phyloP scores from a whole-genome alignment of 139 green algal genomes.

The Chlorella sp. region DNA sequence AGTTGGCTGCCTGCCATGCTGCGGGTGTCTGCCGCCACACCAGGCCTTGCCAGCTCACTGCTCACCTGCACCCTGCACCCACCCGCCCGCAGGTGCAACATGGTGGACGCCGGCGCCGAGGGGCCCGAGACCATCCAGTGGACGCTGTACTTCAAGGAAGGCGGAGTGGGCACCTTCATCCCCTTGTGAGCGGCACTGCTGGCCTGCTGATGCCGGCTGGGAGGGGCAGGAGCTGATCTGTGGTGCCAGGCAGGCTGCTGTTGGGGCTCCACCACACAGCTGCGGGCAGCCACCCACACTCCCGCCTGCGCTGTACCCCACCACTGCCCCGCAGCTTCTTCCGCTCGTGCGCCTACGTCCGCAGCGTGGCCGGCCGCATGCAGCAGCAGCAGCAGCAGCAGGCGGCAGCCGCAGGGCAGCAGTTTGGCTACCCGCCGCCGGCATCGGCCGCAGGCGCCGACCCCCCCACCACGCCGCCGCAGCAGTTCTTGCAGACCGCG shows the following conservation, averaged over 20 bases:
- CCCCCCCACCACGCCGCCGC: neutral
- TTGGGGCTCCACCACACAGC: too few relatives aligned
- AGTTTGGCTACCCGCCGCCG: neutral
- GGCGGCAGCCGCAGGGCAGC: neutral
- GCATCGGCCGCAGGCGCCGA: neutral
- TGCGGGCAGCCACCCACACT: too few relatives aligned
- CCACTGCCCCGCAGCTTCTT: neutral
- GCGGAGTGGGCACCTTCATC: constrained; percentile 89
- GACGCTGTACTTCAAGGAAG: constrained; percentile 60
- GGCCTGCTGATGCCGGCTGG: neutral
- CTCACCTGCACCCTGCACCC: too few relatives aligned
- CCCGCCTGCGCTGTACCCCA: too few relatives aligned
- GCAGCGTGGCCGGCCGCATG: constrained; percentile 30
- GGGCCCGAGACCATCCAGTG: neutral
- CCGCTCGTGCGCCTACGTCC: constrained; percentile 17
- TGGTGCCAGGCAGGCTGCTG: too few relatives aligned
- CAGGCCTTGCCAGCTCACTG: too few relatives aligned
- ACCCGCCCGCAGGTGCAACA: neutral
- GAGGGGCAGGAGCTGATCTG: neutral
- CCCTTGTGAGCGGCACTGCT: constrained; percentile 58
- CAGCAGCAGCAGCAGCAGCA: constrained; percentile 22
- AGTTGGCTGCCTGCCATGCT: too few relatives aligned
- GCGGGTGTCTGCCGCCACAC: too few relatives aligned
- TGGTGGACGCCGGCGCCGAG: neutral
- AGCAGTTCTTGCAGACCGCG: constrained; percentile 31